Conservation (phyloP, 2,329 filamentous ascomycete species). For the Diaporthe ampelina region DNA sequence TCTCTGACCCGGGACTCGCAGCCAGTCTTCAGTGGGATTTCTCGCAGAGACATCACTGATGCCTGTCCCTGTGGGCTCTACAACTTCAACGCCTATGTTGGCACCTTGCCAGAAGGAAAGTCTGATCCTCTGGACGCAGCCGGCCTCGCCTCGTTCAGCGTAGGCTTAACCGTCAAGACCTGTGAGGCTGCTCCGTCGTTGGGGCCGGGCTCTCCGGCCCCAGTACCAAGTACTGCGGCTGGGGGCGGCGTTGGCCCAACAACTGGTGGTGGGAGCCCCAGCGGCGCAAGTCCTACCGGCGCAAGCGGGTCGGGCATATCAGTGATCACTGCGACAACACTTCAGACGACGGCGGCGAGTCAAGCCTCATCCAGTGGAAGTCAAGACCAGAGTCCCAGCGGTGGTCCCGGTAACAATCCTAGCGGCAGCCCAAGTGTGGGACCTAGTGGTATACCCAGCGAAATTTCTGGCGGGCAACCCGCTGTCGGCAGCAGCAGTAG, state of each 20-base stretch:
- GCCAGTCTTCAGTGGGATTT: slow-evolving; percentile 60
- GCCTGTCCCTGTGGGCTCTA: slow-evolving; percentile 66
- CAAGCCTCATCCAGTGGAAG: slow-evolving; percentile 31
- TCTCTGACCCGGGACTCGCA: slow-evolving; percentile 56
- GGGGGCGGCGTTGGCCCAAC: slow-evolving; percentile 33
- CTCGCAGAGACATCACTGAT: slow-evolving; percentile 62
- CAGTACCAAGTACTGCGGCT: slow-evolving; percentile 45
- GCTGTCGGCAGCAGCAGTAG: background rate
- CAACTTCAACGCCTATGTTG: slow-evolving; percentile 70
- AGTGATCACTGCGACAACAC: background rate
- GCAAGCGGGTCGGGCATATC: background rate
- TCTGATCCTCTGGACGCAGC: slow-evolving; percentile 53
- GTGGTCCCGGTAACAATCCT: background rate
- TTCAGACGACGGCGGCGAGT: background rate
- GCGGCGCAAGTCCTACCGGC: slow-evolving; percentile 5
- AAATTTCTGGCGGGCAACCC: background rate
- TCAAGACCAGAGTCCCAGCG: slow-evolving; percentile 36
- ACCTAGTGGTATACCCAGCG: slow-evolving; percentile 37
- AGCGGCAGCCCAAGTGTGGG: slow-evolving; percentile 40
- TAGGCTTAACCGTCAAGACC: slow-evolving; percentile 49
- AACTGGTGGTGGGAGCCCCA: background rate
- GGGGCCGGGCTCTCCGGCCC: slow-evolving; percentile 35
- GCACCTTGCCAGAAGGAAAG: slow-evolving; percentile 59
- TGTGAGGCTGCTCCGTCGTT: slow-evolving; percentile 45
- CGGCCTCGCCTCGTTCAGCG: slow-evolving; percentile 49